Percentiles rank a stretch among this genome's conserved stretches.
Conservation (phyloP, 108 stramenopile species). For the Cyclotella baltica region DNA sequence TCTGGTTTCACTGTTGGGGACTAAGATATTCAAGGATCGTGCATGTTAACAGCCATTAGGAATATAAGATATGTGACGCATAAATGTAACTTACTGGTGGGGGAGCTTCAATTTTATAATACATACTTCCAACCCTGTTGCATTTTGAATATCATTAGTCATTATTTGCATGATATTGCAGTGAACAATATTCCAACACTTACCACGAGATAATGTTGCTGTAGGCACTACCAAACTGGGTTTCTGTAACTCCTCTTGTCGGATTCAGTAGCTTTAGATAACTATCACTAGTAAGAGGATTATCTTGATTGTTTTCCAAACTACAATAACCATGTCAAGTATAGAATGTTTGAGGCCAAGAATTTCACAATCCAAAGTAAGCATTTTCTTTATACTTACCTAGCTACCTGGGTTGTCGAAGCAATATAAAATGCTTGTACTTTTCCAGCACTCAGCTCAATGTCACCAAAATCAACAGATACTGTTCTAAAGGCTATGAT, state of each 20-base stretch:
- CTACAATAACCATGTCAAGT: no score
- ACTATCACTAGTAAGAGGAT: neutral
- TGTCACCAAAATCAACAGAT: slow-evolving; percentile 1
- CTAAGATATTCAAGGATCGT: neutral
- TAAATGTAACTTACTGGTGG: neutral
- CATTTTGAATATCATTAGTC: neutral
- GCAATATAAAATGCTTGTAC: neutral
- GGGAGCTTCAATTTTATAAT: neutral
- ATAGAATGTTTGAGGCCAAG: no score
- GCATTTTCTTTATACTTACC: no score
- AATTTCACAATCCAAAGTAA: no score
- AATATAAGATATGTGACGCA: neutral
- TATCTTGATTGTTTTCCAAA: neutral
- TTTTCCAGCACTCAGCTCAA: neutral
- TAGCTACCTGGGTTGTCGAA: neutral
- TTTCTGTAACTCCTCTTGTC: neutral
- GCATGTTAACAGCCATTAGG: neutral
- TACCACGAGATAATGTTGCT: neutral
- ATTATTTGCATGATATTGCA: neutral
- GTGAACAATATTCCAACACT: neutral
- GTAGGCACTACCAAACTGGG: neutral
- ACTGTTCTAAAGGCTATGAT: neutral
- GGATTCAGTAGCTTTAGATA: neutral
- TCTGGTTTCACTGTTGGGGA: neutral
- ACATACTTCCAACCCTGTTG: neutral